Evolutionary conservation across 75 land plant species (phyloP).

Genomic region (Adiantum capillusveneris): DNA sequence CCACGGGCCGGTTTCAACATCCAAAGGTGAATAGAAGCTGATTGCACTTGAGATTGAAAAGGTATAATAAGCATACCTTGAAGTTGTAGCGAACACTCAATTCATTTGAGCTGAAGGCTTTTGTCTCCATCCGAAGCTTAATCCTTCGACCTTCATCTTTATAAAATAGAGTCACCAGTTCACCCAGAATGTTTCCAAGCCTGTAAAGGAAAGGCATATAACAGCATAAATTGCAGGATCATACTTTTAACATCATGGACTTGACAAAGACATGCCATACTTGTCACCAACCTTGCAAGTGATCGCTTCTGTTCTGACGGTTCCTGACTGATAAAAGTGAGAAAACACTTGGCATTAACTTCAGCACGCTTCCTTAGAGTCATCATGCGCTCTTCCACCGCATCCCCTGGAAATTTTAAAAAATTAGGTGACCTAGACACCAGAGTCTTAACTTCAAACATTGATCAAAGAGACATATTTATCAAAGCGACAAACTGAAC

Average conservation of each 20-base stretch:
- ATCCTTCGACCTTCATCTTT: conserved; percentile 83
- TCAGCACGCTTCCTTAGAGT: conserved; percentile 94
- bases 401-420: conserved; percentile 88
- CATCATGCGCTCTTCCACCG: conserved; percentile 67
- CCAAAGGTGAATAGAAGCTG: too few relatives aligned
- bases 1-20: too few relatives aligned
- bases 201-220: conserved; percentile 19
- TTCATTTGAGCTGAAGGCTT: conserved; percentile 45
- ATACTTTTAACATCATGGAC: too few relatives aligned
- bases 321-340: conserved; percentile 45
- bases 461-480: too few relatives aligned
- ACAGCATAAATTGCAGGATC: too few relatives aligned
- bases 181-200: conserved; percentile 57
- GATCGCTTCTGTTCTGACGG: conserved; percentile 56
- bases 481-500: too few relatives aligned
- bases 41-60: too few relatives aligned
- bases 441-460: too few relatives aligned
- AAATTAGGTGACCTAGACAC: too few relatives aligned
- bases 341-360: conserved; percentile 60
- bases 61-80: conserved; percentile 64
- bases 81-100: conserved; percentile 74
- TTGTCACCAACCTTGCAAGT: conserved; percentile 63
- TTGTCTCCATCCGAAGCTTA: conserved; percentile 76
- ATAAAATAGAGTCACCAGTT: conserved; percentile 58
- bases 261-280: too few relatives aligned